phyloP scores from a whole-genome alignment of 495 filamentous ascomycete genomes.

The Cenococcum geophilum region DNA sequence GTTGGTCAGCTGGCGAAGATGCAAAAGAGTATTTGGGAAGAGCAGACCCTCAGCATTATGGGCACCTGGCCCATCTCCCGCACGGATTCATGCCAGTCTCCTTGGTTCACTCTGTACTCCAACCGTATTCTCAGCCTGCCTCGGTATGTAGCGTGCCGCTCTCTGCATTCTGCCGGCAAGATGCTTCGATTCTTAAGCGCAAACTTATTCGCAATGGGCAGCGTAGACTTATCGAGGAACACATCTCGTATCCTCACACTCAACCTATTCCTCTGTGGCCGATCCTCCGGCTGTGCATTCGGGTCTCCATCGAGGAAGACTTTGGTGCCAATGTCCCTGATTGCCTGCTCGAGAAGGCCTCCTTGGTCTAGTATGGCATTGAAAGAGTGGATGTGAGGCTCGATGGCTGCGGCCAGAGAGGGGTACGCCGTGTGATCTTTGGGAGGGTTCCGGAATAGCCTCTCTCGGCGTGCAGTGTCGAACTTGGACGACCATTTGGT shows the following conservation, averaged over 20 bases:
- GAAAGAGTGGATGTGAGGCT: constrained; percentile 91
- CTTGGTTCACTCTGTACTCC: constrained; percentile 79
- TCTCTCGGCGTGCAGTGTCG: constrained; percentile 72
- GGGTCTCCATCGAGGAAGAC: constrained; percentile 72
- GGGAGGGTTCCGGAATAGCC: constrained; percentile 81
- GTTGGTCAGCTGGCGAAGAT: constrained; percentile 13
- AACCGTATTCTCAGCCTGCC: constrained; percentile 75
- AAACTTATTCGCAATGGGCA: constrained; percentile 75
- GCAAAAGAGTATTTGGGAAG: constrained; percentile 5
- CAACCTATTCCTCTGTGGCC: constrained; percentile 55
- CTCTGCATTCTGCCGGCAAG: constrained; percentile 86
- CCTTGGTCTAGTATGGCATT: constrained; percentile 76
- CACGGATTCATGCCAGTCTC: constrained; percentile 68
- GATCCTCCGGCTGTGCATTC: constrained; percentile 45
- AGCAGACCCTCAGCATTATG: constrained; percentile 75
- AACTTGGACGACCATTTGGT: constrained; percentile 77
- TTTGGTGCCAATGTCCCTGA: constrained; percentile 87
- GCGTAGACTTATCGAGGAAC: constrained; percentile 65
- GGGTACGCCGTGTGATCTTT: constrained; percentile 84
- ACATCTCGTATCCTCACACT: constrained; percentile 68
- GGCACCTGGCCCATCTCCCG: constrained; percentile 84
- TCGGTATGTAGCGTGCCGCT: constrained; percentile 86
- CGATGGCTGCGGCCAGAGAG: constrained; percentile 69
- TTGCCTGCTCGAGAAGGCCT: constrained; percentile 64
- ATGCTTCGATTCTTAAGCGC: constrained; percentile 70